These are phyloP conservation scores for Darksidea phi DNA, from an alignment of 495 filamentous ascomycete genomes.

Conservation along the genomic window DNA sequence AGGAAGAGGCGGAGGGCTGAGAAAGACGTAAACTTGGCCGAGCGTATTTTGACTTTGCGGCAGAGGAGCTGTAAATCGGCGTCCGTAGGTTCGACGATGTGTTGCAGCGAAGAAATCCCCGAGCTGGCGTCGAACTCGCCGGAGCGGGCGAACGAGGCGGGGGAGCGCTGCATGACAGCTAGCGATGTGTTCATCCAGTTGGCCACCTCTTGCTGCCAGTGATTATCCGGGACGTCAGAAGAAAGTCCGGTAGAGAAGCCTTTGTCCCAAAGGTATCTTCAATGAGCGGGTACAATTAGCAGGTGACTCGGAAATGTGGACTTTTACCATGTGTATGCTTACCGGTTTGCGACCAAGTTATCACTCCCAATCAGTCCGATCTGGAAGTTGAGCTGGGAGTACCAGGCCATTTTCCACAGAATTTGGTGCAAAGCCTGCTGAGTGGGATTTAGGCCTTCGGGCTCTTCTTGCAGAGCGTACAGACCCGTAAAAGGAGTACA, in stretches of 20 bases:
- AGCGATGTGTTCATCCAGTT: slow-evolving; percentile 31
- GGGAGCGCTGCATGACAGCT: slow-evolving; percentile 4
- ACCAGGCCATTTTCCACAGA: slow-evolving; percentile 15
- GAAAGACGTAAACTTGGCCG: slow-evolving; percentile 12
- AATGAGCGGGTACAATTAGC: no score
- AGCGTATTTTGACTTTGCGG: slow-evolving; percentile 16
- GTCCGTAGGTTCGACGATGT: slow-evolving; percentile 5
- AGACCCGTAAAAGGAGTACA: slow-evolving; percentile 18
- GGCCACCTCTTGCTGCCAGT: slow-evolving; percentile 20
- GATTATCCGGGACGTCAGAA: slow-evolving; percentile 3
- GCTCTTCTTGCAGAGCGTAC: neutral
- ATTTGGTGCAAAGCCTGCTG: slow-evolving; percentile 10
- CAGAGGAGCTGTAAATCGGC: slow-evolving; percentile 9
- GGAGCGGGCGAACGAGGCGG: slow-evolving; percentile 7
- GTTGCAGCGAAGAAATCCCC: slow-evolving; percentile 5
- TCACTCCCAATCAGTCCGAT: slow-evolving; percentile 8
- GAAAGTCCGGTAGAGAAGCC: slow-evolving; percentile 2
- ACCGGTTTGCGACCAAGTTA: slow-evolving; percentile 13
- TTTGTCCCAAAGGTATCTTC: slow-evolving; percentile 25
- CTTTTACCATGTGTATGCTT: no score
- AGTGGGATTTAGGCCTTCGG: neutral
- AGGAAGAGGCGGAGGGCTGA: slow-evolving; percentile 17
- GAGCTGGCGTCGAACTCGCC: slow-evolving; percentile 8
- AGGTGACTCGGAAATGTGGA: no score
- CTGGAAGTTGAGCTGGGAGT: slow-evolving; percentile 7